These are phyloP conservation scores for Umbilicaria muhlenbergii DNA, from an alignment of 495 filamentous ascomycete species.

Conservation along the genomic window DNA sequence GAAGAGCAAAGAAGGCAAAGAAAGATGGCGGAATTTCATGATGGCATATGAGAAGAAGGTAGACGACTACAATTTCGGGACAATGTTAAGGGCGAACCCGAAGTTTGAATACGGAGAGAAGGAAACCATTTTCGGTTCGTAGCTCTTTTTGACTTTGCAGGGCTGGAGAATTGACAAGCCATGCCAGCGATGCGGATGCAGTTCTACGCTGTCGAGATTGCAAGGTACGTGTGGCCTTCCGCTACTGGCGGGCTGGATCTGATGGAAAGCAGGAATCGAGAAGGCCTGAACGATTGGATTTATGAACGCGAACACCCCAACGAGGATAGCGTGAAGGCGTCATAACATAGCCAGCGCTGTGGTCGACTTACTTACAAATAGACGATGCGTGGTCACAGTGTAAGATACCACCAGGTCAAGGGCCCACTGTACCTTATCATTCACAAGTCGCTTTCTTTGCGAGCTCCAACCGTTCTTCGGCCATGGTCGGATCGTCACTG, in stretches of 20 bases:
- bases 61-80: constrained; percentile 94
- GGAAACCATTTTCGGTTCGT: constrained; percentile 76
- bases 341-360: background rate
- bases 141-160: background rate
- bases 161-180: constrained; percentile 1
- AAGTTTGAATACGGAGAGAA: constrained; percentile 75
- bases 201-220: constrained; percentile 95
- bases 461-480: too few relatives aligned
- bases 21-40: constrained; percentile 90
- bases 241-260: background rate
- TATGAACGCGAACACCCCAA: constrained; percentile 55
- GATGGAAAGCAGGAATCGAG: constrained; percentile 46
- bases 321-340: constrained; percentile 19
- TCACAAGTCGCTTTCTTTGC: too few relatives aligned
- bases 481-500: too few relatives aligned
- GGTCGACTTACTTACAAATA: too few relatives aligned
- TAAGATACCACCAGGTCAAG: too few relatives aligned
- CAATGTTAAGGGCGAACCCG: constrained; percentile 66
- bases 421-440: too few relatives aligned
- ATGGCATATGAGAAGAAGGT: constrained; percentile 84
- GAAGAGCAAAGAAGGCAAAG: constrained; percentile 96
- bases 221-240: constrained; percentile 35
- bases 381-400: too few relatives aligned
- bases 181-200: constrained; percentile 61
- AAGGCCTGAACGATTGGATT: constrained; percentile 91